Evolutionary conservation across 2,329 filamentous ascomycete genomes (phyloP), one percentile per base, ranked within the genome.

Genomic region (Exophiala viscosa): DNA sequence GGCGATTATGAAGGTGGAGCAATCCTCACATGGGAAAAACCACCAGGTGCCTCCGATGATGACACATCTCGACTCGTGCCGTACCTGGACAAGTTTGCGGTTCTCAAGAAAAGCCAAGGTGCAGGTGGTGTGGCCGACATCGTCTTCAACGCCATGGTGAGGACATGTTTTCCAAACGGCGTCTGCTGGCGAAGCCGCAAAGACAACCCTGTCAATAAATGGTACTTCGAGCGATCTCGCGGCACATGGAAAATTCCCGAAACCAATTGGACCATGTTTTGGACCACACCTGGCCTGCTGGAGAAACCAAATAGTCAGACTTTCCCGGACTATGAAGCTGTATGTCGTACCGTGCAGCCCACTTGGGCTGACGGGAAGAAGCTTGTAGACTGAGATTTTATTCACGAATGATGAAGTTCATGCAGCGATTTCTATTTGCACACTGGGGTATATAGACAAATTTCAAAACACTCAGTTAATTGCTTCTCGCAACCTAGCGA

Each of bases 261-360:
- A n/a, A 88, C 82, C 41, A 86, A 91, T 62, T 99, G 93, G 93
- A 90, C 90, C 3, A 96, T 97, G 90, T 99, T 99, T 66, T 99
- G 93, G 91, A 99, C 93, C 1, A 93, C 87, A 0, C 81, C 82
- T 42, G 76, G 85, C 50, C 73, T 82, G 39, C 72, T 80, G 42
- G 76, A 76, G 48, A 67, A 80, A 54, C 72, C 76, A 33, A 50
- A 52, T 28, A 47, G 45, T 3, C 70, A 75, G 54, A 76, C 71
- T 43, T 81, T 89, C 56, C 67, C 69, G 54, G 86, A 90, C 66
- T 91, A 90, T 64, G 85, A 89, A 67, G 78, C 78, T 48, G 86
- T 91, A n/a, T 91, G 87, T 66, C 79, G 85, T 50, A 74, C 76
- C 40, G 75, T 84, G 70, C 67, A 72, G 60, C 73, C 73, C 5